Conservation (phyloP, 2,329 filamentous ascomycete genomes). For the Exophiala sp. region DNA sequence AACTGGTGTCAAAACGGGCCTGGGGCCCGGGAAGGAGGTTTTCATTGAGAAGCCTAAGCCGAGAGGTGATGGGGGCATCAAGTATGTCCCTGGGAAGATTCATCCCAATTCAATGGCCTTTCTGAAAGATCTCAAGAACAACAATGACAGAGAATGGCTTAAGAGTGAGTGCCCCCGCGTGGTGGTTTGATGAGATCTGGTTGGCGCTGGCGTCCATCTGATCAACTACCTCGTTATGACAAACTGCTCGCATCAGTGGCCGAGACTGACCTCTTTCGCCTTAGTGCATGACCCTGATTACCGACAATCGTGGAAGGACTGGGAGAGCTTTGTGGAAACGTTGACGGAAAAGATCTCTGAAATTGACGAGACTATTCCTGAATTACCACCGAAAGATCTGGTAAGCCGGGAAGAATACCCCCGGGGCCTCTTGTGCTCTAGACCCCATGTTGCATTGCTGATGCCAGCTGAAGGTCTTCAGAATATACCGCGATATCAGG, state of each 20-base stretch:
- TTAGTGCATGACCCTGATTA: constrained; percentile 75
- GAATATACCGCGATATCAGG: constrained; percentile 79
- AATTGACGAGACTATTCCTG: constrained; percentile 74
- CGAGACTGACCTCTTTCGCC: background rate
- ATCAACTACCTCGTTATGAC: no score
- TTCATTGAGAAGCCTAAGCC: constrained; percentile 59
- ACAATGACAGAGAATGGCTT: constrained; percentile 59
- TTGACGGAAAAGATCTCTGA: constrained; percentile 65
- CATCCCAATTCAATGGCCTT: constrained; percentile 61
- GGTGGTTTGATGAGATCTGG: background rate
- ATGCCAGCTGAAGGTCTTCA: no score
- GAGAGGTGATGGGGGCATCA: constrained; percentile 53
- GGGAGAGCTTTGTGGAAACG: constrained; percentile 68
- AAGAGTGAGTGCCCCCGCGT: constrained; percentile 53
- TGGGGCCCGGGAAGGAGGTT: constrained; percentile 55
- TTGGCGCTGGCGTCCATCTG: no score
- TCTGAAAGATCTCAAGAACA: constrained; percentile 51
- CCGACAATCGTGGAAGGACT: constrained; percentile 71
- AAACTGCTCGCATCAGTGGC: no score
- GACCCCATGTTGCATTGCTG: no score
- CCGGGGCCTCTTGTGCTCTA: no score
- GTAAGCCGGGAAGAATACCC: no score
- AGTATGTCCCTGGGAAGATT: constrained; percentile 52
- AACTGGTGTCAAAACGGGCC: constrained; percentile 49
- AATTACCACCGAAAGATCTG: constrained; percentile 78